phyloP scores from a whole-genome alignment of 2,329 filamentous ascomycete species.

The Paracoccidioides lutzii region DNA sequence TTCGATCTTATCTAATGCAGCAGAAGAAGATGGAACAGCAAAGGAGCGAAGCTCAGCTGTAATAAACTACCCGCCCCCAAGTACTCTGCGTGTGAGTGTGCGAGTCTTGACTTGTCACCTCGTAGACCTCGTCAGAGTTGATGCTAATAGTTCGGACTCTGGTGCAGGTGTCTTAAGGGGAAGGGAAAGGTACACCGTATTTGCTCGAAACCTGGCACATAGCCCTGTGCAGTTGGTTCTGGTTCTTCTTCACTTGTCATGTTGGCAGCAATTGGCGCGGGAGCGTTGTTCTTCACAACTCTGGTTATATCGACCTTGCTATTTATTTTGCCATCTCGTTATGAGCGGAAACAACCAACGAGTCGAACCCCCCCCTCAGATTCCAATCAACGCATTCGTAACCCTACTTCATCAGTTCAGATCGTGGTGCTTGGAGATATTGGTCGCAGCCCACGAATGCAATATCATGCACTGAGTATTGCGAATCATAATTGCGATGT shows the following conservation, averaged over 20 bases:
- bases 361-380: not conserved
- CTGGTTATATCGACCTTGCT: not conserved
- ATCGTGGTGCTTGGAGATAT: conserved; percentile 91
- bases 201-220: too few species aligned
- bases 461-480: conserved; percentile 91
- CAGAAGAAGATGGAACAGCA: too few species aligned
- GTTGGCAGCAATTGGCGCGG: not conserved
- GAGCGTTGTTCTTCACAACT: not conserved
- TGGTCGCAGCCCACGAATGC: conserved; percentile 91
- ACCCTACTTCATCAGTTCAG: conserved; percentile 11
- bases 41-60: too few species aligned
- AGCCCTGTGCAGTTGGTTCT: not conserved
- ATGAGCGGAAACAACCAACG: not conserved
- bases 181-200: too few species aligned
- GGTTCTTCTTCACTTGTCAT: not conserved
- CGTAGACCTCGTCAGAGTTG: too few species aligned
- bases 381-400: not conserved
- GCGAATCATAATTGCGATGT: conserved; percentile 69
- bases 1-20: too few species aligned
- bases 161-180: too few species aligned
- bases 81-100: too few species aligned
- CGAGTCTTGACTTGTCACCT: too few species aligned
- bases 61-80: too few species aligned
- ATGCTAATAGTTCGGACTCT: too few species aligned
- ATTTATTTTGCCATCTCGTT: not conserved